These are phyloP conservation scores for Neurospora sp. DNA, from an alignment of 495 filamentous ascomycete genomes.

Conservation along the genomic window DNA sequence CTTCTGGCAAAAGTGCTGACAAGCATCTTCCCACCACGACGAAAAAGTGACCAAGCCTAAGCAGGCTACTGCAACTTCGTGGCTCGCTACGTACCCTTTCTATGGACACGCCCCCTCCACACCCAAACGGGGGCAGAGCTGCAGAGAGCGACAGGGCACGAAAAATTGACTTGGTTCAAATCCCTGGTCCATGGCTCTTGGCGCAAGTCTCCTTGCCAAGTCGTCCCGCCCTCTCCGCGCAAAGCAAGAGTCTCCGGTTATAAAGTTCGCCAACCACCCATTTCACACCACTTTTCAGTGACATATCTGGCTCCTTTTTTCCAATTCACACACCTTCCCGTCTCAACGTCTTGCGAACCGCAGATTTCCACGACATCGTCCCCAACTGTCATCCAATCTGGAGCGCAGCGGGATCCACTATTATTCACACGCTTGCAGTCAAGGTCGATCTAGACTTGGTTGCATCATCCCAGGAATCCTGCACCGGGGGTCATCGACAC, in stretches of 20 bases:
- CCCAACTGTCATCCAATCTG: slow-evolving; percentile 17
- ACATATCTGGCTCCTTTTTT: slow-evolving; percentile 15
- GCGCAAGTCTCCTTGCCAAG: slow-evolving; percentile 2
- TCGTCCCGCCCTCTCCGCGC: slow-evolving; percentile 4
- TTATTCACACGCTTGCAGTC: slow-evolving; percentile 17
- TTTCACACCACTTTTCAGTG: slow-evolving; percentile 8
- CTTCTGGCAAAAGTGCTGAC: slow-evolving; percentile 8
- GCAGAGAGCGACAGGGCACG: slow-evolving; percentile 4
- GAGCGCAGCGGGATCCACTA: slow-evolving; percentile 21
- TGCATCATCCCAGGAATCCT: slow-evolving; percentile 17
- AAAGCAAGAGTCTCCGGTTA: slow-evolving; percentile 1
- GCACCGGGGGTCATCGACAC: slow-evolving; percentile 21
- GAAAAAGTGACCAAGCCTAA: slow-evolving; percentile 7
- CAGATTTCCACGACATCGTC: slow-evolving; percentile 14
- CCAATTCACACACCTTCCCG: slow-evolving; percentile 7
- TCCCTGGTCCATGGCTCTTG: not conserved
- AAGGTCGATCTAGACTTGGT: slow-evolving; percentile 23
- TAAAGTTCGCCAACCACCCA: slow-evolving; percentile 13
- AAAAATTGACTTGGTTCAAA: slow-evolving; percentile 3
- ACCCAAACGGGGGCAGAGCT: not conserved
- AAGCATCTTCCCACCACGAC: not conserved
- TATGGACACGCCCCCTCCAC: slow-evolving; percentile 13
- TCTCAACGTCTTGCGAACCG: slow-evolving; percentile 1
- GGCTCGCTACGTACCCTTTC: not conserved
- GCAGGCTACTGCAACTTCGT: slow-evolving; percentile 4